Evolutionary conservation across 495 filamentous ascomycete species (phyloP).

Genomic region (Paragyromitra xinjiangensis): DNA sequence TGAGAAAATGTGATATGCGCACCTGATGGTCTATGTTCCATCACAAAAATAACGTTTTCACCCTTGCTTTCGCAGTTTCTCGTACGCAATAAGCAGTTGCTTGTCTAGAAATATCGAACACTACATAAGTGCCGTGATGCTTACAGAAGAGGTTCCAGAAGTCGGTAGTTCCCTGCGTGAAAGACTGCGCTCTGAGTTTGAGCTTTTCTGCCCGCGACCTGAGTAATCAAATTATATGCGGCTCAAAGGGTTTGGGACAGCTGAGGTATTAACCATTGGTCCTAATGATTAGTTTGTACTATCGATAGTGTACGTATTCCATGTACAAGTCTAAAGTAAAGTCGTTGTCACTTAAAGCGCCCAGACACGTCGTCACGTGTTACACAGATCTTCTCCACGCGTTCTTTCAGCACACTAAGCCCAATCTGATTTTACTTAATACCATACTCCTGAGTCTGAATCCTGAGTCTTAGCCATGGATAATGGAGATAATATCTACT

Average conservation of each 20-base stretch:
- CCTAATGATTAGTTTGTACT: not conserved
- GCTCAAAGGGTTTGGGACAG: not conserved
- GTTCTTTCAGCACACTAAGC: not conserved
- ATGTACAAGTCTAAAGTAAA: not conserved
- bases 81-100: not conserved
- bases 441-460: not conserved
- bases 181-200: not conserved
- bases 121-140: constrained; percentile 22
- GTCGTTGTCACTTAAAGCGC: not conserved
- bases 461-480: not conserved
- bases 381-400: constrained; percentile 7
- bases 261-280: not conserved
- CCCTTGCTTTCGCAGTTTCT: not conserved
- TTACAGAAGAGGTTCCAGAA: constrained; percentile 14
- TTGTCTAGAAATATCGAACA: constrained; percentile 16
- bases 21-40: not conserved
- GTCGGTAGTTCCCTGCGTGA: not conserved
- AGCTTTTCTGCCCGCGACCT: not conserved
- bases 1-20: constrained; percentile 20
- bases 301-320: not conserved
- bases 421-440: not conserved
- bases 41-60: constrained; percentile 9
- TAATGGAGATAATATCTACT: not conserved
- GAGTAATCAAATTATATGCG: constrained; percentile 4
- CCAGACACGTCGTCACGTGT: constrained; percentile 32